Conservation (phyloP, 1,139 yeast genomes). For the Schizosaccharomyces versatilis region DNA sequence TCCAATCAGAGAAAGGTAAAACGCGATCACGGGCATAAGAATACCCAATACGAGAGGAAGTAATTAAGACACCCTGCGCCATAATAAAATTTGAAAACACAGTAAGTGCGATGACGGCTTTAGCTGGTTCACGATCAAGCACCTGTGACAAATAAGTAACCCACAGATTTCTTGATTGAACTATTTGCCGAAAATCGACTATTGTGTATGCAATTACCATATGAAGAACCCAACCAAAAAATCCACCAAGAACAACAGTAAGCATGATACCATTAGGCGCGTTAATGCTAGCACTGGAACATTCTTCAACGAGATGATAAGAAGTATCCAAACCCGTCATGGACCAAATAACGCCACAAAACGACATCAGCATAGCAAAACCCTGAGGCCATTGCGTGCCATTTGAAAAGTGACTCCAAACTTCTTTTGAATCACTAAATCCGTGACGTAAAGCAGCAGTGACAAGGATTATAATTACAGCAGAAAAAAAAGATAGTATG, state of each 20-base stretch:
- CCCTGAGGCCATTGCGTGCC: neutral
- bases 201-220: constrained; percentile 44
- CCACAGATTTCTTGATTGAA: constrained; percentile 31
- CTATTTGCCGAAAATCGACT: constrained; percentile 23
- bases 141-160: constrained; percentile 33
- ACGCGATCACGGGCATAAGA: too few relatives aligned
- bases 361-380: constrained; percentile 18
- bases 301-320: constrained; percentile 51
- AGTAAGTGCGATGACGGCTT: neutral
- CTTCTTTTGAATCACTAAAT: neutral
- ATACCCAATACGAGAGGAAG: too few relatives aligned
- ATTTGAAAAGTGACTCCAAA: neutral
- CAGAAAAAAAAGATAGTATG: constrained; percentile 30
- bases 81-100: too few relatives aligned
- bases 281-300: constrained; percentile 38
- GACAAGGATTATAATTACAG: constrained; percentile 34
- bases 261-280: constrained; percentile 47
- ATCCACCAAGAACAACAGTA: constrained; percentile 39
- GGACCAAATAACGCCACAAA: constrained; percentile 51
- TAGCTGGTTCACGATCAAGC: constrained; percentile 20
- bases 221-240: constrained; percentile 41
- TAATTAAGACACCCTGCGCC: too few relatives aligned
- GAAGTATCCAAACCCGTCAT: constrained; percentile 50
- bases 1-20: too few relatives aligned
- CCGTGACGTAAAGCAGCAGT: constrained; percentile 11